Evolutionary conservation across 2,329 filamentous ascomycete species (phyloP).

Genomic region (Xylogone sp.): DNA sequence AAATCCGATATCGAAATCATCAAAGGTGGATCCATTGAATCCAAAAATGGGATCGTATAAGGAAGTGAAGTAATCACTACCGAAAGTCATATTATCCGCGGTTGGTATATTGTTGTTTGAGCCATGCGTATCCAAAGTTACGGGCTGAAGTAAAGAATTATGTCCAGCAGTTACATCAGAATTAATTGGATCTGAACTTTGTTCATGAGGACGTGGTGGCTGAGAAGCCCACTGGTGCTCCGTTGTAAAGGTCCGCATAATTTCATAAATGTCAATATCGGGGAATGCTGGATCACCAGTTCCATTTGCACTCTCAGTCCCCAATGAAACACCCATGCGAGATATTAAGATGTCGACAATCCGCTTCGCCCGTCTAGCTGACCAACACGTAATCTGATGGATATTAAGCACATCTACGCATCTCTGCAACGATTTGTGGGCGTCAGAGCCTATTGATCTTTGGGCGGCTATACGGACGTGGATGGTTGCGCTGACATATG

Average conservation of each 20-base stretch:
- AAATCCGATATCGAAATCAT: constrained; percentile 4
- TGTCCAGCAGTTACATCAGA: not conserved
- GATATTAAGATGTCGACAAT: constrained; percentile 4
- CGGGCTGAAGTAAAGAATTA: not conserved
- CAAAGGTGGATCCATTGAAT: constrained; percentile 8
- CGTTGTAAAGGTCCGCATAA: constrained; percentile 3
- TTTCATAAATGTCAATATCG: constrained; percentile 7
- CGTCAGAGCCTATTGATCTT: constrained; percentile 3
- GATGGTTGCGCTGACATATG: constrained; percentile 36
- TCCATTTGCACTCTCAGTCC: not conserved
- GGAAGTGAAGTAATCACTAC: not conserved
- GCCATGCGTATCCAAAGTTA: not conserved
- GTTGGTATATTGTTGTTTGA: not conserved
- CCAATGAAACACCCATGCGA: constrained; percentile 4
- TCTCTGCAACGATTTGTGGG: constrained; percentile 4
- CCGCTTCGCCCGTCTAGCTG: constrained; percentile 5
- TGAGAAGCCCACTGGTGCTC: not conserved
- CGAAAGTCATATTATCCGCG: not conserved
- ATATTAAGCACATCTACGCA: constrained; percentile 5
- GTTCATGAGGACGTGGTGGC: not conserved
- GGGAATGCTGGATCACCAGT: not conserved
- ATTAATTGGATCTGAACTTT: not conserved
- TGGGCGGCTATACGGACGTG: constrained; percentile 13
- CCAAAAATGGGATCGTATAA: constrained; percentile 9
- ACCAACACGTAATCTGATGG: constrained; percentile 6